Evolutionary conservation across 805 yeast genomes (phyloP).

Genomic region (Nakazawaea wickerhamii): DNA sequence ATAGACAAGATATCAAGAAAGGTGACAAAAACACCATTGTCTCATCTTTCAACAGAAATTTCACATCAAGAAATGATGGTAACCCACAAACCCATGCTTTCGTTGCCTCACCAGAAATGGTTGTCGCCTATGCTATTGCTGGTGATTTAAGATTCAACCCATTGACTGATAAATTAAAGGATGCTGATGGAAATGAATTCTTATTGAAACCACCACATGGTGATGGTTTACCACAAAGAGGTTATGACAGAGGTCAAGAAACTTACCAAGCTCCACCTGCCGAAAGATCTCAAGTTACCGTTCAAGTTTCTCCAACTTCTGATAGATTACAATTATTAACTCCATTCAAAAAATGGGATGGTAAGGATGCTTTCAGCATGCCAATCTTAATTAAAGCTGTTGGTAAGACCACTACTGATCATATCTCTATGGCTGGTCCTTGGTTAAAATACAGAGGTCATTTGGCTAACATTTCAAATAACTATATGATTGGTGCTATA

Average conservation of each 20-base stretch:
- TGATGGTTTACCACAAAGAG: constrained; percentile 73
- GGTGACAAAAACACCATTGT: constrained; percentile 81
- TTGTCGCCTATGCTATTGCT: constrained; percentile 93
- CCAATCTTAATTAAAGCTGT: constrained; percentile 94
- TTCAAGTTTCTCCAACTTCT: constrained; percentile 78
- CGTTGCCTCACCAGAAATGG: constrained; percentile 97
- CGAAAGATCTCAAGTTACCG: constrained; percentile 71
- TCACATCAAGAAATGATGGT: constrained; percentile 97
- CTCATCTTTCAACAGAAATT: constrained; percentile 96
- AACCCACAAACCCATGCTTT: constrained; percentile 97
- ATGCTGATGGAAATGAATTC: constrained; percentile 66
- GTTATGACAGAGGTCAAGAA: constrained; percentile 61
- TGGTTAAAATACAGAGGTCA: constrained; percentile 99
- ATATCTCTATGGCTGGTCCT: constrained; percentile 99
- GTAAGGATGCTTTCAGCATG: constrained; percentile 82
- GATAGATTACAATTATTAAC: constrained; percentile 94
- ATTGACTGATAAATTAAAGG: constrained; percentile 72
- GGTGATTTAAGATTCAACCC: constrained; percentile 94
- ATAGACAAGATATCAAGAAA: constrained; percentile 68
- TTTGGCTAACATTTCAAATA: constrained; percentile 96
- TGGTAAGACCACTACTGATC: constrained; percentile 99
- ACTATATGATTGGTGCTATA: constrained; percentile 99
- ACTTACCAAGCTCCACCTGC: constrained; percentile 97
- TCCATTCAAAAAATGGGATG: constrained; percentile 96
- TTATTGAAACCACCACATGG: constrained; percentile 77